Conservation (phyloP, 257 asterid species). For the Nicotiana tomentosiformis region DNA sequence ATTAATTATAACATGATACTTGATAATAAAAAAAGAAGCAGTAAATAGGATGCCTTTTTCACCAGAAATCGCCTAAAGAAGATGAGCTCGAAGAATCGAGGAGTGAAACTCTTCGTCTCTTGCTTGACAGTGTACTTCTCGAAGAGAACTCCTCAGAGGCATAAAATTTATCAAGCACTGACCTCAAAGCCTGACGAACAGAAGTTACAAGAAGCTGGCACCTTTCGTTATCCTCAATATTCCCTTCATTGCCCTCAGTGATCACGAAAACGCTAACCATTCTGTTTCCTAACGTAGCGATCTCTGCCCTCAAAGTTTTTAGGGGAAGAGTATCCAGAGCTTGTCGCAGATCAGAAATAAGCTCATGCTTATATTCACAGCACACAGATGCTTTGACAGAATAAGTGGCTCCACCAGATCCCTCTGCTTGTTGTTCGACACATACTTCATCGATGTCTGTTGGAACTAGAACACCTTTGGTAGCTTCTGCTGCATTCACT, state of each 20-base stretch:
- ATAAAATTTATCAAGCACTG: slow-evolving; percentile 77
- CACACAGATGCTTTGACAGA: slow-evolving; percentile 63
- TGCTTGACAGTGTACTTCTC: slow-evolving; percentile 43
- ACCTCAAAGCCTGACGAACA: slow-evolving; percentile 48
- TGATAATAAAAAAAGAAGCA: slow-evolving; percentile 7
- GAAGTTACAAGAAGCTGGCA: slow-evolving; percentile 32
- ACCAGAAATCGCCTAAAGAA: slow-evolving; percentile 51
- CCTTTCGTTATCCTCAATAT: slow-evolving; percentile 25
- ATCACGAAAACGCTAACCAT: slow-evolving; percentile 66
- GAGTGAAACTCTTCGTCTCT: slow-evolving; percentile 58
- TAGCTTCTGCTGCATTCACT: slow-evolving; percentile 42
- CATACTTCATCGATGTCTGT: slow-evolving; percentile 62
- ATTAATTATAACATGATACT: not conserved
- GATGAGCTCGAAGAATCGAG: slow-evolving; percentile 39
- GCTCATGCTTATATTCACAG: slow-evolving; percentile 69
- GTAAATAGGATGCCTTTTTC: slow-evolving; percentile 17
- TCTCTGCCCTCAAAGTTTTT: slow-evolving; percentile 53
- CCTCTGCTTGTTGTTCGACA: slow-evolving; percentile 44
- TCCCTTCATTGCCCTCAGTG: slow-evolving; percentile 24
- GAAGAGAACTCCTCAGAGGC: slow-evolving; percentile 73
- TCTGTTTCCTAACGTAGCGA: slow-evolving; percentile 66
- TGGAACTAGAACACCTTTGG: slow-evolving; percentile 55
- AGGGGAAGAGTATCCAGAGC: slow-evolving; percentile 62
- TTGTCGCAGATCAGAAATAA: slow-evolving; percentile 49
- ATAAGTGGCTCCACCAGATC: slow-evolving; percentile 23